phyloP scores from a whole-genome alignment of 805 yeast species.

The Torulaspora microellipsoides region DNA sequence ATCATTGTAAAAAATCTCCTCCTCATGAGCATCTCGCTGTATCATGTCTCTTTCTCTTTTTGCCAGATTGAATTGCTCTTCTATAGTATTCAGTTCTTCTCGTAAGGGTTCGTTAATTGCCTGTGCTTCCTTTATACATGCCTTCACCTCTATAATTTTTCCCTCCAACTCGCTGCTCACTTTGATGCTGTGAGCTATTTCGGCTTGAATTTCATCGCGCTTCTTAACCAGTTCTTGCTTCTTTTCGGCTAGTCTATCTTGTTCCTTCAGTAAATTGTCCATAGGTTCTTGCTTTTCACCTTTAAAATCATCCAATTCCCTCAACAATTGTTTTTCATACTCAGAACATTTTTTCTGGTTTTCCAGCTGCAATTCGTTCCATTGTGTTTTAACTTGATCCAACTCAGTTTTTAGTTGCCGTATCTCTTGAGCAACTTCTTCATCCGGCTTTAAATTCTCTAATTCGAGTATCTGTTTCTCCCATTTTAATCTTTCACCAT shows the following conservation, averaged over 20 bases:
- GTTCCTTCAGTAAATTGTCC: constrained; percentile 18
- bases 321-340: constrained; percentile 14
- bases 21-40: constrained; percentile 19
- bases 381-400: constrained; percentile 13
- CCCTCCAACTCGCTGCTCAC: constrained; percentile 12
- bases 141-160: constrained; percentile 12
- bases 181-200: constrained; percentile 21
- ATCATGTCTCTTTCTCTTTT: constrained; percentile 22
- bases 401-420: constrained; percentile 28
- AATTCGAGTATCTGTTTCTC: constrained; percentile 22
- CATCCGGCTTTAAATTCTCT: constrained; percentile 31
- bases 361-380: constrained; percentile 11
- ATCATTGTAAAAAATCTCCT: constrained; percentile 22
- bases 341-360: constrained; percentile 13
- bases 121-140: constrained; percentile 1
- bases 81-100: constrained; percentile 22
- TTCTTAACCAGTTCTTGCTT: constrained; percentile 14
- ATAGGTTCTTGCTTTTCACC: constrained; percentile 22
- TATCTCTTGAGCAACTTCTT: constrained; percentile 27
- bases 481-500: constrained; percentile 17
- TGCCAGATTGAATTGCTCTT: constrained; percentile 17
- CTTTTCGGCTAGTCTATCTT: constrained; percentile 14
- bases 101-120: constrained; percentile 19
- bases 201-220: constrained; percentile 14
- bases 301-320: constrained; percentile 23